A percentile compares a stretch with the other conserved stretches of the same genome.
Evolutionary conservation across 2,329 filamentous ascomycete genomes (phyloP).

Genomic region (Magnaporthiopsis poae): DNA sequence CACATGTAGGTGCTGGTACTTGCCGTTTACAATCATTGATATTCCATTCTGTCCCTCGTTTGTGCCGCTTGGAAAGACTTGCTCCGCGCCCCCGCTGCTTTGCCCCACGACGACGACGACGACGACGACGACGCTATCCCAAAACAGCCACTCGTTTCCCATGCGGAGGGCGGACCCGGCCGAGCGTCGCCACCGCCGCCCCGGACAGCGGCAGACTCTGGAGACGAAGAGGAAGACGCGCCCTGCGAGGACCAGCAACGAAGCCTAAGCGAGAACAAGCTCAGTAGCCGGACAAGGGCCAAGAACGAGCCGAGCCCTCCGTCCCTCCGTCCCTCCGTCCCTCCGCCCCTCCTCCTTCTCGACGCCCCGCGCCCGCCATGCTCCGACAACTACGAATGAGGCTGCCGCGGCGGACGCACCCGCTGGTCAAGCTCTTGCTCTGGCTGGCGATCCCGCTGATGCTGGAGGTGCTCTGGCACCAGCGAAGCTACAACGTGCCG

Average conservation of each 20-base stretch:
- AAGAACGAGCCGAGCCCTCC: not conserved
- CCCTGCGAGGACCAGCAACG: not conserved
- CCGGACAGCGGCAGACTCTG: not conserved
- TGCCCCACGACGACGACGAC: too few species aligned
- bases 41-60: too few species aligned
- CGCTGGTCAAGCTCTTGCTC: not conserved
- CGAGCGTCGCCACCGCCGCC: not conserved
- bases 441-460: constrained; percentile 12
- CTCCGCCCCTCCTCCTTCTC: not conserved
- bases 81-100: too few species aligned
- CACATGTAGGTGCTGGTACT: too few species aligned
- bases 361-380: not conserved
- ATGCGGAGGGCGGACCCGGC: not conserved
- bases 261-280: not conserved
- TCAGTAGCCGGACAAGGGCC: not conserved
- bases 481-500: constrained; percentile 24
- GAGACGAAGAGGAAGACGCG: not conserved
- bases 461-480: constrained; percentile 26
- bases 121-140: too few species aligned
- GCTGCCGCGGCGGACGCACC: constrained; percentile 2
- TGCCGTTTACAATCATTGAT: too few species aligned
- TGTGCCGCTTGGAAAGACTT: too few species aligned
- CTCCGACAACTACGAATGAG: constrained; percentile 1
- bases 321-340: not conserved
- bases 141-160: not conserved